phyloP scores from a whole-genome alignment of 2,329 filamentous ascomycete species.

The Penicillium olsonii region DNA sequence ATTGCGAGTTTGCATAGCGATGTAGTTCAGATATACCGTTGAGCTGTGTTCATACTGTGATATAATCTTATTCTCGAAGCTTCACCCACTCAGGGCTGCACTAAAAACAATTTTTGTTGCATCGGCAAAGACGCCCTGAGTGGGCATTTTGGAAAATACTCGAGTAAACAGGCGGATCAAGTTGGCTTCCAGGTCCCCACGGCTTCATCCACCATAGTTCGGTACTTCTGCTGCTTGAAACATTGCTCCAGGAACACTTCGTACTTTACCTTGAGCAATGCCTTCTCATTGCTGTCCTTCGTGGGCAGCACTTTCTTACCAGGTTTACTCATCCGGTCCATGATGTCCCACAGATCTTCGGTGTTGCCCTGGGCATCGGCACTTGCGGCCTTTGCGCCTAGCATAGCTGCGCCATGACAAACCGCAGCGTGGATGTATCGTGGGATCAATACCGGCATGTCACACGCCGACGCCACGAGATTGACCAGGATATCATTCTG shows the following conservation, averaged over 20 bases:
- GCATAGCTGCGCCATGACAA: constrained; percentile 96
- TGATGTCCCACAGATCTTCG: constrained; percentile 91
- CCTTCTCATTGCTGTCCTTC: constrained; percentile 71
- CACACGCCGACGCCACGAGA: constrained; percentile 84
- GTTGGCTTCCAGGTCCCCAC: constrained; percentile 45
- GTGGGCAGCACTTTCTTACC: constrained; percentile 80
- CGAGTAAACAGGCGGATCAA: constrained; percentile 3
- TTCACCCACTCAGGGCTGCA: background rate
- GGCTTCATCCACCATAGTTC: constrained; percentile 72
- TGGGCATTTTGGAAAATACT: background rate
- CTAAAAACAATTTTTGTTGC: background rate
- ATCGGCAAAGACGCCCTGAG: background rate
- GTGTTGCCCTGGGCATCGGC: constrained; percentile 74
- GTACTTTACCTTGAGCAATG: constrained; percentile 84
- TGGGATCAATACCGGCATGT: constrained; percentile 91
- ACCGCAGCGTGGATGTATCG: constrained; percentile 93
- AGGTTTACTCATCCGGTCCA: constrained; percentile 96
- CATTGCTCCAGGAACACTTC: constrained; percentile 94
- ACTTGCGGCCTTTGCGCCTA: constrained; percentile 94
- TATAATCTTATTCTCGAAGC: background rate
- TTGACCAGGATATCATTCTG: constrained; percentile 92
- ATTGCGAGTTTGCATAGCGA: constrained; percentile 8
- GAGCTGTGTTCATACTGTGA: background rate
- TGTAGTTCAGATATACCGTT: background rate
- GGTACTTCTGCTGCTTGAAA: constrained; percentile 78